phyloP scores from a whole-genome alignment of 2,329 filamentous ascomycete genomes.

The Tolypocladium ovalisporum region DNA sequence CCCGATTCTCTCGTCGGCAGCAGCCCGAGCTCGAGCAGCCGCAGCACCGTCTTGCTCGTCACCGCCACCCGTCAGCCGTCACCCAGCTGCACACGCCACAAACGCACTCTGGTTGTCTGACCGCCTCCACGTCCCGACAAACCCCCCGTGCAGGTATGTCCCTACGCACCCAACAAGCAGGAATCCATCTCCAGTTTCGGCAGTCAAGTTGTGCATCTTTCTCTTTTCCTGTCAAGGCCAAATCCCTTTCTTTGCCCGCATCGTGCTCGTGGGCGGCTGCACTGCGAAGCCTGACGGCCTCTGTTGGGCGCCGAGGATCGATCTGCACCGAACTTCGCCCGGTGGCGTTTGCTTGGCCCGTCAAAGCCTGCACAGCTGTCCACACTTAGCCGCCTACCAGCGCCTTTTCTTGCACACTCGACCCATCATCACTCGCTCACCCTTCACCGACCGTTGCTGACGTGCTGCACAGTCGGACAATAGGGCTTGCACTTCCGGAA shows the following conservation, averaged over 20 bases:
- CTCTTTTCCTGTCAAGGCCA: background rate
- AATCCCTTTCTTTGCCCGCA: background rate
- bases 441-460: background rate
- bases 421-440: background rate
- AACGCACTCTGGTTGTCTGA: background rate
- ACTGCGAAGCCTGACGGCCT: background rate
- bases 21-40: background rate
- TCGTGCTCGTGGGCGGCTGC: background rate
- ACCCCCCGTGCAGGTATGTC: background rate
- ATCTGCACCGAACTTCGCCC: constrained; percentile 7
- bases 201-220: background rate
- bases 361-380: constrained; percentile 3
- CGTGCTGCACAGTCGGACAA: background rate
- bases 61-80: constrained; percentile 2
- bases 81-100: background rate
- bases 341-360: constrained; percentile 7
- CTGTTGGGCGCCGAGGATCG: background rate
- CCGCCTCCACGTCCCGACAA: background rate
- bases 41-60: background rate
- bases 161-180: background rate
- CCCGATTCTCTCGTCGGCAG: background rate
- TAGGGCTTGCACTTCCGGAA: background rate
- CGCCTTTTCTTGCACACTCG: background rate
- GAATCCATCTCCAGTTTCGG: background rate
- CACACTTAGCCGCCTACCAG: background rate